Base-by-base conservation (phyloP, 208 protist genomes). In the Herpetomonas samuelpessoai region DNA sequence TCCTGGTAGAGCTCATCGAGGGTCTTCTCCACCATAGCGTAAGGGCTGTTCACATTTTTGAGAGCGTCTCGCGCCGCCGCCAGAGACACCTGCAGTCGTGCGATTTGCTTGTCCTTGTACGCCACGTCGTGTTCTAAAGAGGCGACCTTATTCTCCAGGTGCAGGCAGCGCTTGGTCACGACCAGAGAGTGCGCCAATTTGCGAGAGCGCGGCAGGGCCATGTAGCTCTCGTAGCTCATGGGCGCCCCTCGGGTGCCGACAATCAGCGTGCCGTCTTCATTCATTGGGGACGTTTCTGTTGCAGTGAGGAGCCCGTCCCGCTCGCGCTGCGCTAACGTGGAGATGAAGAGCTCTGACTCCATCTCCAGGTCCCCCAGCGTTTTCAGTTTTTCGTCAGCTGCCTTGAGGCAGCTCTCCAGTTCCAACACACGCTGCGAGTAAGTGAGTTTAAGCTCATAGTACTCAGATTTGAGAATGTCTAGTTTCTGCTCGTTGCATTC, bases 401-500 rank as follows among this genome's bases (percentile, higher is more conserved):
- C 78, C 26, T 59, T 73, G n/a, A 95, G 57, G 16, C 74, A 73
- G 25, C 62, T 62, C 64, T 95, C 85, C 35, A 95, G 76, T 69
- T 92, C 84, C 25, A 86, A 64, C 14, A 86, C 68, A 16, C 85
- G 84, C 71, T 95, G 88, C 9, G 61, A 71, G 59, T 92, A 77
- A 53, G 81, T 76, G 22, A 95, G 69, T 53, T 88, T 91, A 28
- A 92, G 53, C 53, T 95, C 88, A 57, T 95, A 95, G 68, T 91
- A 95, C 75, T 95, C 85, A 1, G 81, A 77, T 60, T 95, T 95
- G 0, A 95, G 66, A 46, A 95, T 95, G 41, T 95, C 88, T 4
- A 95, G 68, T 63, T 95, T 95, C 61, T 95, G 85, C 66, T 95
- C 88, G 19, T 57, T 77, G 69, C 88, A 95, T 68, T 95, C 88